Conservation (phyloP, 768 basidiomycete genomes). For the Kwoniella botswanensis region DNA sequence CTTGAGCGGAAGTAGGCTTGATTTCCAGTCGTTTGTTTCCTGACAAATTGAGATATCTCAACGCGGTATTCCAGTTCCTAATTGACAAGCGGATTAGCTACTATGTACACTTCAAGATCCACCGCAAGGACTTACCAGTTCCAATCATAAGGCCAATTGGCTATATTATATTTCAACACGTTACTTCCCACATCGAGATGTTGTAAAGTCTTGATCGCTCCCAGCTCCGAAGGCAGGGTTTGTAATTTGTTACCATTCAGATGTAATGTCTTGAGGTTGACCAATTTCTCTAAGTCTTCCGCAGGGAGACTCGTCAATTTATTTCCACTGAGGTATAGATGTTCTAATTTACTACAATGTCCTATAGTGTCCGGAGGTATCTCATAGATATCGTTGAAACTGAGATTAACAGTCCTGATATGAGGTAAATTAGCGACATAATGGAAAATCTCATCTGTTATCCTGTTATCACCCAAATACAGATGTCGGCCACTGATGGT, state of each 20-base stretch:
- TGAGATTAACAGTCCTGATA: slow-evolving; percentile 82
- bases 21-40: slow-evolving; percentile 97
- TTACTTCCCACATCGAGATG: slow-evolving; percentile 94
- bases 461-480: slow-evolving; percentile 85
- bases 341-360: slow-evolving; percentile 71
- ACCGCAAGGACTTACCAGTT: slow-evolving; percentile 73
- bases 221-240: slow-evolving; percentile 87
- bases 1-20: slow-evolving; percentile 69
- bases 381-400: slow-evolving; percentile 92
- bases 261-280: slow-evolving; percentile 73
- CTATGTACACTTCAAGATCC: background rate
- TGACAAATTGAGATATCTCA: slow-evolving; percentile 93
- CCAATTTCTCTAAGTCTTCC: slow-evolving; percentile 79
- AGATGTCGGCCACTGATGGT: slow-evolving; percentile 73
- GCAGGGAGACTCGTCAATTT: slow-evolving; percentile 85
- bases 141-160: slow-evolving; percentile 99
- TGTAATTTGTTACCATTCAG: slow-evolving; percentile 93
- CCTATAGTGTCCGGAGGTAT: slow-evolving; percentile 78
- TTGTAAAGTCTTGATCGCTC: slow-evolving; percentile 75
- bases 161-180: slow-evolving; percentile 91
- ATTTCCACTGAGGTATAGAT: slow-evolving; percentile 95
- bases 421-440: slow-evolving; percentile 76
- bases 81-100: slow-evolving; percentile 9
- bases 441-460: slow-evolving; percentile 78
- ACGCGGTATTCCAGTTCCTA: slow-evolving; percentile 95